Evolutionary conservation across 148 eudicot species (phyloP).

Genomic region (Gaultheria prostrata): DNA sequence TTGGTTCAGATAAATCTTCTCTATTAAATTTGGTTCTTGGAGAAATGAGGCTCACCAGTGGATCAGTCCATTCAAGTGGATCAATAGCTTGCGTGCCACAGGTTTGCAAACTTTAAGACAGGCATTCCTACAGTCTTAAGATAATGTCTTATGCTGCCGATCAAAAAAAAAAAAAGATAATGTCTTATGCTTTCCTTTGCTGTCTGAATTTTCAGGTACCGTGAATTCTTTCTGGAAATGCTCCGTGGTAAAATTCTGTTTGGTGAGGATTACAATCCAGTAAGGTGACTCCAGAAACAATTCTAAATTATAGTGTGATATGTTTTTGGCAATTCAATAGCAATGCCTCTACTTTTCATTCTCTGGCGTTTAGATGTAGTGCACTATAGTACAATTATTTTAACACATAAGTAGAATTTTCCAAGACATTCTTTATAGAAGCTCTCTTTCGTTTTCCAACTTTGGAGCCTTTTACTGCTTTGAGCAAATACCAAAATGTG

Average conservation of each 20-base stretch:
- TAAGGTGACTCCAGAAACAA: constrained; percentile 46
- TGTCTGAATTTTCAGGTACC: constrained; percentile 54
- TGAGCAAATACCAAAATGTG: constrained; percentile 62
- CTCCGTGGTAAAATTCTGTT: constrained; percentile 79
- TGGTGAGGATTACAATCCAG: constrained; percentile 62
- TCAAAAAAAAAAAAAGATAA: no score
- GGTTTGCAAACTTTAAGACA: constrained; percentile 35
- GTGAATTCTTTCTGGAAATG: constrained; percentile 91
- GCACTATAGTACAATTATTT: neutral
- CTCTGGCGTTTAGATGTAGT: neutral
- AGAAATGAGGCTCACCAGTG: constrained; percentile 66
- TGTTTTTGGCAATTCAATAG: neutral
- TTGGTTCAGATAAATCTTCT: constrained; percentile 97
- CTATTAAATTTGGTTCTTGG: constrained; percentile 66
- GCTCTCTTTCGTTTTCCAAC: constrained; percentile 11
- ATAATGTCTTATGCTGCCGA: no score
- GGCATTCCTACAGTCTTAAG: neutral
- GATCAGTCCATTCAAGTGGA: constrained; percentile 55
- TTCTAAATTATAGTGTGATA: neutral
- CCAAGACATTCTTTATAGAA: neutral
- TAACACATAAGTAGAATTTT: neutral
- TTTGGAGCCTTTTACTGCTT: constrained; percentile 10
- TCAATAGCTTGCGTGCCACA: constrained; percentile 84
- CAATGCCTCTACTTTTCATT: constrained; percentile 1
- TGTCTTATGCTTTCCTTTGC: constrained; percentile 20